Conservation (phyloP, 192 early-diverging fungal genomes). For the Podila minutissima region DNA sequence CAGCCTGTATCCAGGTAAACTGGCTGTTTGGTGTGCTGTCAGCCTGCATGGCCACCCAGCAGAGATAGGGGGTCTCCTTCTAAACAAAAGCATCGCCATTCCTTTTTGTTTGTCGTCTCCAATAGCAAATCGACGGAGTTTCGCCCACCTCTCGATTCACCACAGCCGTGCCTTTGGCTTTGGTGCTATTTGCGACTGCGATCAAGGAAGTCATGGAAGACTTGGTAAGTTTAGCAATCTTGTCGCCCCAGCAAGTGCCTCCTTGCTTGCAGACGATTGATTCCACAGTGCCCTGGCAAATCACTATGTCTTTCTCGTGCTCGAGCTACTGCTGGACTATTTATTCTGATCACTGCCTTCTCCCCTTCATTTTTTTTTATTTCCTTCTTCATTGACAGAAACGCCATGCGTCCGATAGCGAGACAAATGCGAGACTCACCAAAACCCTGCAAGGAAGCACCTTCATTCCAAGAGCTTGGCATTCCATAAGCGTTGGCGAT, state of each 20-base stretch:
- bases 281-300: background rate
- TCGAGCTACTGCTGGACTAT: background rate
- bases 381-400: conserved; percentile 50
- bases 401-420: conserved; percentile 78
- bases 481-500: conserved; percentile 88
- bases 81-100: background rate
- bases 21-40: conserved; percentile 5
- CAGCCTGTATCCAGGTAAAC: conserved; percentile 89
- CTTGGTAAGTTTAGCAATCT: conserved; percentile 51
- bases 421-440: conserved; percentile 74
- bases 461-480: conserved; percentile 86
- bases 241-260: background rate
- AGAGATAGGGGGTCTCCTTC: too few relatives aligned
- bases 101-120: background rate
- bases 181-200: conserved; percentile 91
- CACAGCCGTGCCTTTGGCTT: conserved; percentile 83
- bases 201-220: conserved; percentile 97
- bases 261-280: background rate
- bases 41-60: too few relatives aligned
- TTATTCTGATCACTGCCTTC: background rate
- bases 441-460: conserved; percentile 66
- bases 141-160: conserved; percentile 93
- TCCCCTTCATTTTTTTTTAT: background rate
- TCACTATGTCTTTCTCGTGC: background rate
- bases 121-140: conserved; percentile 93